phyloP scores from a whole-genome alignment of 2,329 filamentous ascomycete species.

The Diaporthe ampelina region DNA sequence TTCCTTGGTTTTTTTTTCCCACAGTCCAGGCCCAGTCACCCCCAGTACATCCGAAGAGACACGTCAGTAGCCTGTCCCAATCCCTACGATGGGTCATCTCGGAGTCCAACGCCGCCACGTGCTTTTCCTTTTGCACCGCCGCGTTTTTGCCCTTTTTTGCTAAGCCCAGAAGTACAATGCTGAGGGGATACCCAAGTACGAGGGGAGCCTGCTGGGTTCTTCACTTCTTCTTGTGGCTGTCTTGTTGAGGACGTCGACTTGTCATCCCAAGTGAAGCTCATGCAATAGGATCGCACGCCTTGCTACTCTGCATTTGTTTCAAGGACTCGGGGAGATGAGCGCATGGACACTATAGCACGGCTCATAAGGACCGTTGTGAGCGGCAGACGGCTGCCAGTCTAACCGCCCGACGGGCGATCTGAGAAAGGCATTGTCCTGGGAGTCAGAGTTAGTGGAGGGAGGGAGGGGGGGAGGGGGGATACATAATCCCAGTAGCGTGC shows the following conservation, averaged over 20 bases:
- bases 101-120: conserved; percentile 9
- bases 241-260: neutral
- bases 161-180: neutral
- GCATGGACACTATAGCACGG: conserved; percentile 21
- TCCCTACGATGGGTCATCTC: neutral
- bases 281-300: conserved; percentile 1
- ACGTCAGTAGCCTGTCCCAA: conserved; percentile 20
- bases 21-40: conserved; percentile 11
- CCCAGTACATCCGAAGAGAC: conserved; percentile 18
- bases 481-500: conserved; percentile 19
- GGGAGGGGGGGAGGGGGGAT: neutral
- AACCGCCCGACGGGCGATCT: neutral
- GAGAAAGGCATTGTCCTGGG: conserved; percentile 9
- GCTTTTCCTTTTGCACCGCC: neutral
- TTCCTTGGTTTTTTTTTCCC: neutral
- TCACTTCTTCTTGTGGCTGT: conserved; percentile 2
- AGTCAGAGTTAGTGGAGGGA: neutral
- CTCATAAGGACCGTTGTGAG: conserved; percentile 5
- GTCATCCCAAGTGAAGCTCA: neutral
- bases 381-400: conserved; percentile 18
- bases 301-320: conserved; percentile 11
- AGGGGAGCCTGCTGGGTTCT: neutral
- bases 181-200: conserved; percentile 1
- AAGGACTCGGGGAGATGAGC: conserved; percentile 22
- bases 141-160: conserved; percentile 6